These are phyloP conservation scores for Cyberlindnera samutprakarnensis DNA, from an alignment of 805 yeast genomes.

Conservation along the genomic window DNA sequence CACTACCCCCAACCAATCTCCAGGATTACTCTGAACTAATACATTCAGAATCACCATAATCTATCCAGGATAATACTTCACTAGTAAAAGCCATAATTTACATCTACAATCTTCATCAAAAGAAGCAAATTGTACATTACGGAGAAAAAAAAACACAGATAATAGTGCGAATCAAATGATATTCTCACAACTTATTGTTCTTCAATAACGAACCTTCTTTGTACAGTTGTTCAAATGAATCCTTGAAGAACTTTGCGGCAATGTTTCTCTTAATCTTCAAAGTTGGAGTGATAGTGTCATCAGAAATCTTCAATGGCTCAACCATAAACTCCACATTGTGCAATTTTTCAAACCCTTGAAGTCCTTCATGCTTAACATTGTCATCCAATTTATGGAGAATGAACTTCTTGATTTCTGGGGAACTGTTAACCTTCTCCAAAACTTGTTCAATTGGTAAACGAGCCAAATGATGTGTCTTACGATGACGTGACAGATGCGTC, in stretches of 20 bases:
- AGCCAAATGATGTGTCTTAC: conserved; percentile 4
- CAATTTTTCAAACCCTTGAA: conserved; percentile 59
- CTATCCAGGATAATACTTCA: too few species aligned
- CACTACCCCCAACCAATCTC: too few species aligned
- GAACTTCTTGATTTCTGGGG: conserved; percentile 18
- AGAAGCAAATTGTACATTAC: too few species aligned
- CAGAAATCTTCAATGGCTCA: conserved; percentile 57
- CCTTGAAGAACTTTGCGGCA: conserved; percentile 37
- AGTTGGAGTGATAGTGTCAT: conserved; percentile 64
- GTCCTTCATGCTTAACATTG: conserved; percentile 23
- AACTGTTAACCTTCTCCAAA: conserved; percentile 9
- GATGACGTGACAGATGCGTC: conserved; percentile 5
- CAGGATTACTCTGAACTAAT: too few species aligned
- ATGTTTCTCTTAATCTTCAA: conserved; percentile 42
- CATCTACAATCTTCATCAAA: too few species aligned
- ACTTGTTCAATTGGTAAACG: conserved; percentile 6
- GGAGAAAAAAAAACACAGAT: too few species aligned
- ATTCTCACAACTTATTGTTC: conserved; percentile 8
- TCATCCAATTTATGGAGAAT: conserved; percentile 33
- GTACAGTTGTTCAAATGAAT: conserved; percentile 37
- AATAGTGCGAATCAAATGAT: too few species aligned
- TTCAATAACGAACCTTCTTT: conserved; percentile 32
- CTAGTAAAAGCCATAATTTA: too few species aligned
- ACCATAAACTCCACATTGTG: conserved; percentile 44
- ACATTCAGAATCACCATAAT: too few species aligned